phyloP scores from a whole-genome alignment of 2,329 filamentous ascomycete species.

The Helicocarpus griseus region DNA sequence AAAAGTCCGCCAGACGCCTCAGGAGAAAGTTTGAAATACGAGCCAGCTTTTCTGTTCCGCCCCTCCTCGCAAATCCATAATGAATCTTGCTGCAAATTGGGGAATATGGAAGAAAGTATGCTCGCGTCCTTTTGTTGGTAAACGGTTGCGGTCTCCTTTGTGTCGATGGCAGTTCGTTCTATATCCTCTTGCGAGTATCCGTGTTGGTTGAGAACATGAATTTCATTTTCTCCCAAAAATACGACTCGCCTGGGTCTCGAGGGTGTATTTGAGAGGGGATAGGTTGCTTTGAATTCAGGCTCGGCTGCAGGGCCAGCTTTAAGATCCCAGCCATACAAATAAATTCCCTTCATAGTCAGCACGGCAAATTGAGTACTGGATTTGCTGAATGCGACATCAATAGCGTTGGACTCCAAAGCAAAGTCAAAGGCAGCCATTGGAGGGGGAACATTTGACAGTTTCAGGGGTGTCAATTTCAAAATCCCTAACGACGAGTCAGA shows the following conservation, averaged over 20 bases:
- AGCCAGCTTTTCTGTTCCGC: conserved; percentile 17
- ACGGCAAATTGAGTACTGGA: conserved; percentile 59
- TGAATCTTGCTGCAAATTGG: conserved; percentile 21
- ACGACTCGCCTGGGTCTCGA: conserved; percentile 37
- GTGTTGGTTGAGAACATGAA: conserved; percentile 33
- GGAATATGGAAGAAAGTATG: conserved; percentile 28
- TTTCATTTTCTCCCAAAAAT: conserved; percentile 34
- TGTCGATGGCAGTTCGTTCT: conserved; percentile 26
- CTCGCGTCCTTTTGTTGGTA: conserved; percentile 25
- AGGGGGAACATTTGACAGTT: conserved; percentile 76
- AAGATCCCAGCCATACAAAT: conserved; percentile 60
- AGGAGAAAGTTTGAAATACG: conserved; percentile 23
- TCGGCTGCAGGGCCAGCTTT: conserved; percentile 31
- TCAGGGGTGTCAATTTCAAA: conserved; percentile 77
- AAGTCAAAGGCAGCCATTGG: conserved; percentile 83
- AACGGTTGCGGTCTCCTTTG: conserved; percentile 20
- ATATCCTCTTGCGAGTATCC: conserved; percentile 22
- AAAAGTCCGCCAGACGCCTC: conserved; percentile 12
- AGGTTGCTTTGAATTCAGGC: conserved; percentile 30
- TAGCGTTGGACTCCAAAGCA: conserved; percentile 48
- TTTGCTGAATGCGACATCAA: conserved; percentile 66
- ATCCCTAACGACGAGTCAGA: conserved; percentile 32
- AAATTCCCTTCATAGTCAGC: conserved; percentile 56
- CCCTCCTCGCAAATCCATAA: conserved; percentile 29
- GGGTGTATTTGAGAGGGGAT: conserved; percentile 23